Conservation (phyloP, 345 rosid species). For the Eucalyptus coolabah region DNA sequence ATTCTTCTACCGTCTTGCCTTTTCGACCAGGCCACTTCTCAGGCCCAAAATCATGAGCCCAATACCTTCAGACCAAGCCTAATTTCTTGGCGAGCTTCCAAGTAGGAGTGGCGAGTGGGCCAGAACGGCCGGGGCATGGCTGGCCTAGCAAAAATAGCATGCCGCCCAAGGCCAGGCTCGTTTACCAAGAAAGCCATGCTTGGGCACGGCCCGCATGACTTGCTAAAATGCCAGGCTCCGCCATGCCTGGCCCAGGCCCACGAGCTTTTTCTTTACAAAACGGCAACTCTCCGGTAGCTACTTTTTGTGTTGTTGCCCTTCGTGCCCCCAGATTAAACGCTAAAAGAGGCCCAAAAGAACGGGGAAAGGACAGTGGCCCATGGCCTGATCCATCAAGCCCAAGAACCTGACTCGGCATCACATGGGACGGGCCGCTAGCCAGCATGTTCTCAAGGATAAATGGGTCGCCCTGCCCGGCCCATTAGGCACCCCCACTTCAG, state of each 20-base stretch:
- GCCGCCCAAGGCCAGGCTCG: background rate
- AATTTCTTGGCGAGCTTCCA: background rate
- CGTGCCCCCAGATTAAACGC: background rate
- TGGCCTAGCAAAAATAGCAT: background rate
- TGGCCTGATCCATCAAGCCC: background rate
- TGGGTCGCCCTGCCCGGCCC: background rate
- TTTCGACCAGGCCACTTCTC: background rate
- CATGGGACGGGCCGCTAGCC: background rate
- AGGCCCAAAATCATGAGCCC: background rate
- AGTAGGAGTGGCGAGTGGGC: background rate
- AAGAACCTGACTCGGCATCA: background rate
- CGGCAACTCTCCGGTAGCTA: background rate
- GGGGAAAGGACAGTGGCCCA: background rate
- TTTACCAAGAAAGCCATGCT: background rate
- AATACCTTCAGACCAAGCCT: background rate
- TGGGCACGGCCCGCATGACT: background rate
- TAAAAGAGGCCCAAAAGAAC: background rate
- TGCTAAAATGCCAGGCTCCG: background rate
- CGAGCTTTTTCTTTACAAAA: background rate
- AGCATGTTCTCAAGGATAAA: background rate
- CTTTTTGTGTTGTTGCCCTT: background rate
- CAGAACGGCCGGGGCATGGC: background rate
- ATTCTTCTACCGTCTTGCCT: background rate
- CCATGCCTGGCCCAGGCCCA: background rate
- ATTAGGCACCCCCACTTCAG: background rate